Evolutionary conservation across 176 grass and related monocot genomes (phyloP).

Genomic region (Puccinellia tenuiflora): DNA sequence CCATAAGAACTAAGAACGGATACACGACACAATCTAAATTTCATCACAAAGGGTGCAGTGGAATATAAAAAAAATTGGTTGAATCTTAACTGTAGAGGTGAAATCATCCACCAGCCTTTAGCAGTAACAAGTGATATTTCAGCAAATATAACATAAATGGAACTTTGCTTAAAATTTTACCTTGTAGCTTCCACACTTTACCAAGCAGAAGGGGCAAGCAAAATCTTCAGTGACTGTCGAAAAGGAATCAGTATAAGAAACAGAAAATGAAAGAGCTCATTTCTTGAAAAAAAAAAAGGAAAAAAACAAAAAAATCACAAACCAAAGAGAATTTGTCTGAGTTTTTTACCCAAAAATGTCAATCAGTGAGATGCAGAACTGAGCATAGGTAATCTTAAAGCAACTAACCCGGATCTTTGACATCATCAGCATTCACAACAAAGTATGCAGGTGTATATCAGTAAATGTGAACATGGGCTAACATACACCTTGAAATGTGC

Average conservation of each 20-base stretch:
- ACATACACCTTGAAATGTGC: background rate
- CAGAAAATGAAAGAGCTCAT: background rate
- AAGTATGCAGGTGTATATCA: background rate
- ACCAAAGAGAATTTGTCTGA: constrained; percentile 10
- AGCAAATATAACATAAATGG: background rate
- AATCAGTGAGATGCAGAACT: background rate
- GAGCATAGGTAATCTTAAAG: background rate
- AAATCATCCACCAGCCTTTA: background rate
- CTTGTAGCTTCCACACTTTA: constrained; percentile 45
- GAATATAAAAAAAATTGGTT: background rate
- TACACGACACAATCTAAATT: background rate
- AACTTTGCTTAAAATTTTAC: background rate
- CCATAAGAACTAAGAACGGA: background rate
- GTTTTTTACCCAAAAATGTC: background rate
- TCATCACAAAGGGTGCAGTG: background rate
- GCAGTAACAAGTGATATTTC: background rate
- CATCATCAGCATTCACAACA: background rate
- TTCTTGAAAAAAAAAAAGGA: background rate
- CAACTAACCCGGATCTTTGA: background rate
- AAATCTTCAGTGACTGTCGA: constrained; percentile 97
- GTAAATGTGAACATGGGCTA: background rate
- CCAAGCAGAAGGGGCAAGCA: constrained; percentile 90
- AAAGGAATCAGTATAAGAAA: constrained; percentile 26
- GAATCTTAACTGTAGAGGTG: background rate
- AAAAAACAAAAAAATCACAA: background rate